These are phyloP conservation scores for Phytophthora sojae DNA, from an alignment of 352 stramenopile genomes.

Conservation along the genomic window DNA sequence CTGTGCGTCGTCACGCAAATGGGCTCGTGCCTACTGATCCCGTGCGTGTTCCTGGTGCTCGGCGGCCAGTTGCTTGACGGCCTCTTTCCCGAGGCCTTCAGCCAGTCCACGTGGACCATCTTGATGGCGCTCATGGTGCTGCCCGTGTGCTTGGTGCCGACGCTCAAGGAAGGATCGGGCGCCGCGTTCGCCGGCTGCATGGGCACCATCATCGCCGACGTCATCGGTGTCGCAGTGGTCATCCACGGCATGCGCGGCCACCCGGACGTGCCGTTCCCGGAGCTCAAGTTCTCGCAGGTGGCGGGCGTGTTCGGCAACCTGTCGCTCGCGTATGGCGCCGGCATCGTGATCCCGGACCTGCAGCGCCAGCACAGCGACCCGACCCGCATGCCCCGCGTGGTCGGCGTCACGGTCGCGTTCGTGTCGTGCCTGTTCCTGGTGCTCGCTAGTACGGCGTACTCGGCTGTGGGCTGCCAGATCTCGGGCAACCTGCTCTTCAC, in stretches of 20 bases:
- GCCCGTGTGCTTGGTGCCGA: constrained; percentile 64
- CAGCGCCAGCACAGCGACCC: constrained; percentile 71
- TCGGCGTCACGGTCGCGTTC: constrained; percentile 59
- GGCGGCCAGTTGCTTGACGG: constrained; percentile 54
- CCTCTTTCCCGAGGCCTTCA: constrained; percentile 63
- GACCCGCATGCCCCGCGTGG: constrained; percentile 66
- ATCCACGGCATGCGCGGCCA: constrained; percentile 65
- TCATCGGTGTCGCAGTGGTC: constrained; percentile 57
- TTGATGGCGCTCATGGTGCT: constrained; percentile 63
- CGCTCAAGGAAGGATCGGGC: constrained; percentile 68
- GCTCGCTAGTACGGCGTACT: constrained; percentile 56
- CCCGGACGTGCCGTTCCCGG: constrained; percentile 48
- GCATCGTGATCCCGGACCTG: constrained; percentile 69
- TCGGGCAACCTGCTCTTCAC: constrained; percentile 74
- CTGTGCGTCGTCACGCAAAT: constrained; percentile 64
- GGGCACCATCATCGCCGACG: constrained; percentile 66
- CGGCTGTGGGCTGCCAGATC: constrained; percentile 70
- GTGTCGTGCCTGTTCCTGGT: constrained; percentile 62
- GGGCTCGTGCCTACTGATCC: constrained; percentile 60
- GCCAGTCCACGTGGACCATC: constrained; percentile 64
- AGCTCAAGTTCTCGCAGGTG: constrained; percentile 61
- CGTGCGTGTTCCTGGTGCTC: constrained; percentile 68
- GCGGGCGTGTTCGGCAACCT: constrained; percentile 69
- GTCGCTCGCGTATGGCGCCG: constrained; percentile 67
- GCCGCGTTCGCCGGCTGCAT: constrained; percentile 66